phyloP scores from a whole-genome alignment of 2,329 filamentous ascomycete species.

The Monosporascus sp. region DNA sequence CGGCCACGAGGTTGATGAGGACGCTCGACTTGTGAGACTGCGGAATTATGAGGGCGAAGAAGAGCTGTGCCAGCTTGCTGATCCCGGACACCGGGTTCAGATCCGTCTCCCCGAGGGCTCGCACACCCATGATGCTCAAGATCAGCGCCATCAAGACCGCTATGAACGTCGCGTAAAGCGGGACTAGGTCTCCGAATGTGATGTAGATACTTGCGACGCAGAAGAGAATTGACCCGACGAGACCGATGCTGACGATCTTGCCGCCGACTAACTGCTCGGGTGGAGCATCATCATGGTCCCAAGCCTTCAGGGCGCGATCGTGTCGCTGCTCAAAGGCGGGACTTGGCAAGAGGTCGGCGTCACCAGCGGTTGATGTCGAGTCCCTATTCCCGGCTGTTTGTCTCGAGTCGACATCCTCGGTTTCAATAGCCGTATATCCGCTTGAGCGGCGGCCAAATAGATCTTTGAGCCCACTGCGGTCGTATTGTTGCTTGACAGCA shows the following conservation, averaged over 20 bases:
- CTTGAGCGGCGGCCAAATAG: constrained; percentile 14
- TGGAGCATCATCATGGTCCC: constrained; percentile 71
- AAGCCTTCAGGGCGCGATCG: constrained; percentile 22
- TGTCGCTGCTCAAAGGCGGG: constrained; percentile 16
- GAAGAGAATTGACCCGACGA: constrained; percentile 69
- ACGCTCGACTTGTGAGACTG: constrained; percentile 75
- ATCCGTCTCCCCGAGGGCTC: constrained; percentile 75
- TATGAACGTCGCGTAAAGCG: constrained; percentile 66
- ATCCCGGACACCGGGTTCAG: constrained; percentile 95
- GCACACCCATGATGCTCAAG: constrained; percentile 67
- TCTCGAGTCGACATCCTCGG: constrained; percentile 17
- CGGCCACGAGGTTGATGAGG: constrained; percentile 92
- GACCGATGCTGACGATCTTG: constrained; percentile 65
- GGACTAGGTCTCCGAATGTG: constrained; percentile 78
- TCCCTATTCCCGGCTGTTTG: constrained; percentile 7
- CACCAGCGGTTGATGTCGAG: constrained; percentile 9
- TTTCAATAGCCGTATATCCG: constrained; percentile 18
- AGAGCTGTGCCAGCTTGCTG: constrained; percentile 89
- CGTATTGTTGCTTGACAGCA: constrained; percentile 13
- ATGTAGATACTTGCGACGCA: constrained; percentile 78
- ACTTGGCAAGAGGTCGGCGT: constrained; percentile 11
- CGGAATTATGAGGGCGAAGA: constrained; percentile 88
- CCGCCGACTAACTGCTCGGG: constrained; percentile 73
- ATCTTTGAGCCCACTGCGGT: constrained; percentile 13
- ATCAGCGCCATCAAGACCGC: constrained; percentile 81